These are phyloP conservation scores for Ganoderma lucidum DNA, from an alignment of 1,284 basidiomycete species.

Conservation along the genomic window DNA sequence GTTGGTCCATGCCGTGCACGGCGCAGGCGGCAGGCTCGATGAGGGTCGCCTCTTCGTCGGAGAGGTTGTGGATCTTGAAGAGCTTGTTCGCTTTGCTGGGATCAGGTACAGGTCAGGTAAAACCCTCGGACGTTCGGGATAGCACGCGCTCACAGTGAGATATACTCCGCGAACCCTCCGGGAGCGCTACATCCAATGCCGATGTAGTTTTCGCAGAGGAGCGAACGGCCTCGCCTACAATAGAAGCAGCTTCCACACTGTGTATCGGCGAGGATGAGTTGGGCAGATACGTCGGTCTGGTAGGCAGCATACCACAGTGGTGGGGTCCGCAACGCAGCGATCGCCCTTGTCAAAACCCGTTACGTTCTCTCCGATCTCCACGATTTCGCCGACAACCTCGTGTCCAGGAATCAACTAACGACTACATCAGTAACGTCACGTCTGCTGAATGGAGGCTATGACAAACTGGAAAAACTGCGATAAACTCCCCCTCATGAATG, in stretches of 20 bases:
- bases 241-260: conserved; percentile 86
- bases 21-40: conserved; percentile 90
- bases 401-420: conserved; percentile 81
- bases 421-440: background rate
- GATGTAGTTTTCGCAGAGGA: conserved; percentile 83
- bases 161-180: conserved; percentile 90
- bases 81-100: conserved; percentile 71
- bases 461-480: conserved; percentile 56
- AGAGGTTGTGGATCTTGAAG: conserved; percentile 85
- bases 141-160: conserved; percentile 63
- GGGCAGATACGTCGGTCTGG: too few species aligned
- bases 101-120: background rate
- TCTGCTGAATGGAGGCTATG: conserved; percentile 12
- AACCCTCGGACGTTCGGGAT: conserved; percentile 38
- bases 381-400: conserved; percentile 78
- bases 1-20: conserved; percentile 88
- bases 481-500: conserved; percentile 69
- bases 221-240: conserved; percentile 77
- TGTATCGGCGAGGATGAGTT: background rate
- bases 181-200: conserved; percentile 74
- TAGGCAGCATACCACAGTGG: conserved; percentile 53
- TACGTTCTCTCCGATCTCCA: conserved; percentile 76
- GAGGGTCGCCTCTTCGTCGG: conserved; percentile 90
- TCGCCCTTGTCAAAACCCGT: conserved; percentile 75
- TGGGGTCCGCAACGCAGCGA: conserved; percentile 80